Base-by-base conservation (phyloP, 257 asterid species). In the Fraxinus quadrangulata region DNA sequence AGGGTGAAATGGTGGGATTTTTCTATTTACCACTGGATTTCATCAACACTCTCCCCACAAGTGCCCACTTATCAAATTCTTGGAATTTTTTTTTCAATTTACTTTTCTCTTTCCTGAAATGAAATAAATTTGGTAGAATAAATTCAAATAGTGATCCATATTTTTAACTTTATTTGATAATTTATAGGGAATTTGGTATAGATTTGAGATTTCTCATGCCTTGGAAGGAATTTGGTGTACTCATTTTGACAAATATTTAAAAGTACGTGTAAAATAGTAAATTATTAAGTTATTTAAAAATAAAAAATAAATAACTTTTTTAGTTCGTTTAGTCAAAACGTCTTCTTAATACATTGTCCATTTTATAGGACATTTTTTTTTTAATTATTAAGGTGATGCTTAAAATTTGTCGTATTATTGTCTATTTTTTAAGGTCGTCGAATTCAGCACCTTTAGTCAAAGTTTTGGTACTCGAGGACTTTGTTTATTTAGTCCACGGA, bases 401-500 rank as follows among this genome's bases (percentile, higher is more conserved):
- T n/a, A 63, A 9, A 59, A 24, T 10, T 24, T 63, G 36, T 63
- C 8, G 36, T 63, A 23, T 63, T 24, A 63, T 12, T 26, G 33
- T 23, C 17, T 63, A 10, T 23, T 63, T 23, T 10, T 24, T 63
- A 56, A 70, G 74, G 81, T 84, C 85, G 78, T 78, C 83, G 83
- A 81, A 78, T 75, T 78, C 82, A 80, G 85, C 83, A 78, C 67
- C 79, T 71, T 6, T 71, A 47, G 85, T 78, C 85, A 75, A 84
- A 78, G 68, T 81, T 77, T 78, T 78, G 85, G 87, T 77, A 78
- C 85, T 84, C 87, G 87, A 84, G 85, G 77, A 61, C 24, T 54
- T n/a, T 39, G 69, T 68, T 70, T 26, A 7, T 47, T 19, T 49
- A 36, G 33, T 23, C 33, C 75, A 71, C 37, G 40, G 19, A 71